phyloP scores from a whole-genome alignment of 2,329 filamentous ascomycete species.

The Madurella fahalii region DNA sequence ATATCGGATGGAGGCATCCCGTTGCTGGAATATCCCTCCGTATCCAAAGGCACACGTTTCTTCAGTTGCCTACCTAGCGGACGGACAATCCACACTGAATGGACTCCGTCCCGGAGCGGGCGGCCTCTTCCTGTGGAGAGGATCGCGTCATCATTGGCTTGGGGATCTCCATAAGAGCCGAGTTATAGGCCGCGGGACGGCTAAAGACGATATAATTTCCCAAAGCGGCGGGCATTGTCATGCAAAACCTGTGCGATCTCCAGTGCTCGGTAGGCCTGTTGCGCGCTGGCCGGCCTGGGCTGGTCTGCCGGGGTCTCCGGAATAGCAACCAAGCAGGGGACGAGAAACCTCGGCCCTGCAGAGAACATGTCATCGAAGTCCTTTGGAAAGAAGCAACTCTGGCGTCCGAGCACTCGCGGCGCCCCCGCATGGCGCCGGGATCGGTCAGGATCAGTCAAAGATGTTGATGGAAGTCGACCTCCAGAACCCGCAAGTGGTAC shows the following conservation, averaged over 20 bases:
- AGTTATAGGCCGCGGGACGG: slow-evolving; percentile 35
- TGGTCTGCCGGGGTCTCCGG: slow-evolving; percentile 28
- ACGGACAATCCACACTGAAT: too few relatives aligned
- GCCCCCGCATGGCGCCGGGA: neutral
- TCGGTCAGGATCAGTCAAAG: too few relatives aligned
- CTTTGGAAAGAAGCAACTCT: slow-evolving; percentile 28
- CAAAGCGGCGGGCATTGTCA: slow-evolving; percentile 40
- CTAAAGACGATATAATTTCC: slow-evolving; percentile 42
- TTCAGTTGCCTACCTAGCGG: too few relatives aligned
- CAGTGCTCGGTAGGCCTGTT: neutral
- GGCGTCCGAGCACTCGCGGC: slow-evolving; percentile 23
- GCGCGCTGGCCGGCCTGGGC: neutral
- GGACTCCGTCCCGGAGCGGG: neutral
- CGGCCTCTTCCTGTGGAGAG: slow-evolving; percentile 17
- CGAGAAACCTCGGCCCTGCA: slow-evolving; percentile 27
- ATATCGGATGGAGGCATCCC: neutral
- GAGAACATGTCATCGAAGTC: slow-evolving; percentile 42
- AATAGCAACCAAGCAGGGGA: slow-evolving; percentile 12
- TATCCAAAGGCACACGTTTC: too few relatives aligned
- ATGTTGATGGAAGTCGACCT: too few relatives aligned
- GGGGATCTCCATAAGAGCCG: slow-evolving; percentile 36
- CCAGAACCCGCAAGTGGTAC: too few relatives aligned
- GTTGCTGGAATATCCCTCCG: too few relatives aligned
- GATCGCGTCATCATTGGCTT: slow-evolving; percentile 32
- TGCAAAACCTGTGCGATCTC: slow-evolving; percentile 29